Base-by-base conservation (phyloP, 2,329 filamentous ascomycete species). In the Trichoderma simmonsii region DNA sequence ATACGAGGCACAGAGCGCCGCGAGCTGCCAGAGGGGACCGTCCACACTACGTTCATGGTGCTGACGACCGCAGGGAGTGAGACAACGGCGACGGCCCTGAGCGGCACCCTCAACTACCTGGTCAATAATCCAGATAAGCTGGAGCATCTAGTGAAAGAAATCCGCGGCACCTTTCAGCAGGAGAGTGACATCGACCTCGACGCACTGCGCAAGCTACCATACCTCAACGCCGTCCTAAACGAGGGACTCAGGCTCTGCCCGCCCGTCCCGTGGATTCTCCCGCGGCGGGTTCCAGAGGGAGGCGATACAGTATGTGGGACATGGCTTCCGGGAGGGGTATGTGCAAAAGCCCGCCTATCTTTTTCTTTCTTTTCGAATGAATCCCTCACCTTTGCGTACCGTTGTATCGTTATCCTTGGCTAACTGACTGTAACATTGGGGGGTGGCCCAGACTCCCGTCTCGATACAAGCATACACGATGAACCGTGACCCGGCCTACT, bases 171-270 rank as follows among this genome's bases (percentile, higher is more conserved):
- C 14, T 75, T 76, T 30, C 18, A 48, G 14, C 7, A 3, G 15
- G 68, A 69, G 18, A 61, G 71, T 0, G 74, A 75, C 12, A 76
- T 77, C 30, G 70, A 63, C 30, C 30, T 75, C 2, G 28, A 43
- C 4, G 63, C 36, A 8, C 43, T 75, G 12, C 36, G 71, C 15
- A 51, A 72, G n/a, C 34, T 77, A 3, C 61, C 83, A 0, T 88
- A 86, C 73, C 80, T 89, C 4, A 83, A 85, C 73, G 86, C 86
- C 0, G 83, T 84, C 9, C 82, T 88, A 51, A 83, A 82, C 65
- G 86, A 88, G 74, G 84, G 82, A 0, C 77, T 87, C 15, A 80
- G 86, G 0, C 81, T 87, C n/a, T 82, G 81, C 72, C 83, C 85
- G 2, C 85, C 85, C 0, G 80, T 84, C 0, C 80, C 81, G 3